A percentile compares a stretch with the other conserved stretches of the same genome.
Evolutionary conservation across 805 yeast species (phyloP).

Genomic region (Komagataella ulmi): DNA sequence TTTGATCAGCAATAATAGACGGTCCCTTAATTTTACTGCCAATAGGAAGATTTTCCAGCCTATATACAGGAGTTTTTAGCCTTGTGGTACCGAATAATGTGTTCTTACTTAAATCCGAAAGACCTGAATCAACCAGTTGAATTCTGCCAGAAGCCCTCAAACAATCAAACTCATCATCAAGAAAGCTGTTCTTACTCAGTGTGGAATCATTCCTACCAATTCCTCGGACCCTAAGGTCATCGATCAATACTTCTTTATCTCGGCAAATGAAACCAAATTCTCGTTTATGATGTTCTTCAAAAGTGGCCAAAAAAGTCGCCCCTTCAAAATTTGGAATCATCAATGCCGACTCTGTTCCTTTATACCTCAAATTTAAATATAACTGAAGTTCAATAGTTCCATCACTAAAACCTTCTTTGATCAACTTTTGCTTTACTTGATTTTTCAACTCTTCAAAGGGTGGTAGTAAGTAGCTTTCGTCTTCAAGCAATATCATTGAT

Average conservation of each 20-base stretch:
- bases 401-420: constrained; percentile 38
- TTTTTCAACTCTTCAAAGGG: constrained; percentile 31
- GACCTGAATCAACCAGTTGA: constrained; percentile 11
- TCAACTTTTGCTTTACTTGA: constrained; percentile 27
- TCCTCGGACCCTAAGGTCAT: constrained; percentile 46
- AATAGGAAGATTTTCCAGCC: constrained; percentile 34
- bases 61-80: constrained; percentile 38
- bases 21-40: constrained; percentile 57
- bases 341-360: constrained; percentile 81
- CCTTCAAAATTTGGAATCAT: constrained; percentile 36
- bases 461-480: constrained; percentile 20
- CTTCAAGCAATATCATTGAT: constrained; percentile 25
- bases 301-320: constrained; percentile 9
- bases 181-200: constrained; percentile 5
- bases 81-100: constrained; percentile 46
- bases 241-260: constrained; percentile 13
- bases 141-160: constrained; percentile 11
- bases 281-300: constrained; percentile 15
- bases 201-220: constrained; percentile 39
- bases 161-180: constrained; percentile 40
- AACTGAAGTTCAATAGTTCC: constrained; percentile 40
- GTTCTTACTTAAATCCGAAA: constrained; percentile 22
- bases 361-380: constrained; percentile 66
- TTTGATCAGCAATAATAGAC: constrained; percentile 64
- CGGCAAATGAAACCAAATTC: constrained; percentile 18